Base-by-base conservation (phyloP, 192 early-diverging fungal species). In the Entomortierella chlamydospora region DNA sequence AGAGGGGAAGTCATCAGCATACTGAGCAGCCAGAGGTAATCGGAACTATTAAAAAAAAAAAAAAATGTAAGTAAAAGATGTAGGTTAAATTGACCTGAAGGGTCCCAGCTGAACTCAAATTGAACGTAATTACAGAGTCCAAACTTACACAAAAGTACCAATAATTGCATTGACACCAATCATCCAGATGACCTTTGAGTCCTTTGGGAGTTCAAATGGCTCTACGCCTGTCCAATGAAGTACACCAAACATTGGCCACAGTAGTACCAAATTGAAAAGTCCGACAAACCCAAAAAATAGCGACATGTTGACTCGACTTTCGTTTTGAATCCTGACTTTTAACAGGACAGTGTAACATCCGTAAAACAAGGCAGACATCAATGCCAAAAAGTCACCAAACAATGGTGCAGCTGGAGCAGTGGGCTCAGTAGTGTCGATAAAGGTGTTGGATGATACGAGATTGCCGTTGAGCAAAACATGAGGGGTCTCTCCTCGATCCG, bases 281-380 rank as follows among this genome's bases (percentile, higher is more conserved):
- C 94, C 93, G 18, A 95, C 91, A n/a, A 88, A 89, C 37, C 93
- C 93, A 81, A 95, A 92, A 61, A 95, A 95, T 54, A 91, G 66
- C 29, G 90, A 85, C 84, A 91, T 90, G 61, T 93, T 83, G 37
- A 95, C 73, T 39, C 90, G 83, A 53, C 82, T 84, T 70, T 93
- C 91, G 67, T 92, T 84, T 45, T 87, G 87, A 56, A 94, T 89
- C 42, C 81, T 83, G 30, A 87, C 72, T 54, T 95, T 94, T 28
- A 95, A 79, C 26, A 95, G 72, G 15, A 89, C 89, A 2, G 90
- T 91, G 78, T 95, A 94, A 50, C 86, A 87, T 5, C 91, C 93
- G 72, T 95, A 95, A 34, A 95, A 88, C n/a, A 93, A 64, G 9
- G 93, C 93, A 39, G 92, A 90, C 22, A 89, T 68, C 29, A 95